Evolutionary conservation across 257 asterid species (phyloP).

Genomic region (Solanum sitiens): DNA sequence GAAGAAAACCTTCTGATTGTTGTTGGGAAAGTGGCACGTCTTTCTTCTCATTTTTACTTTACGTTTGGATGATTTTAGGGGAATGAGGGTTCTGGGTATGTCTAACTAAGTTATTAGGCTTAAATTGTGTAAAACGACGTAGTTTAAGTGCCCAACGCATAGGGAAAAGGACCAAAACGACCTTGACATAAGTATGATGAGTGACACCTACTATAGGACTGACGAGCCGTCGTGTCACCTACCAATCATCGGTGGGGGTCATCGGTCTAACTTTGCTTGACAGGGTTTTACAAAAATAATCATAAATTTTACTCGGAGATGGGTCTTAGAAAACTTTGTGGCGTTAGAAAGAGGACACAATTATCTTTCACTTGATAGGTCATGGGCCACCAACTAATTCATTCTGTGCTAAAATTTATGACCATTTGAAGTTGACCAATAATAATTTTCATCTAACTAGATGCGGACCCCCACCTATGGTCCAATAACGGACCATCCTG

Average conservation of each 20-base stretch:
- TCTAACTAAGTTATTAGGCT: not conserved
- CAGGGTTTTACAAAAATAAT: too few species aligned
- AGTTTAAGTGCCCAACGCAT: not conserved
- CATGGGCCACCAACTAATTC: too few species aligned
- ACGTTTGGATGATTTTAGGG: not conserved
- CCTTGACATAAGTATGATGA: not conserved
- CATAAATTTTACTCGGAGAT: too few species aligned
- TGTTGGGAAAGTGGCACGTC: too few species aligned
- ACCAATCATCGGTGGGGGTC: not conserved
- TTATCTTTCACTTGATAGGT: not conserved
- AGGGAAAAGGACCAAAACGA: not conserved
- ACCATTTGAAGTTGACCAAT: not conserved
- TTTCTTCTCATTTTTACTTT: not conserved
- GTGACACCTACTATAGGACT: not conserved
- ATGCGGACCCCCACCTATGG: not conserved
- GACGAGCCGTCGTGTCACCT: not conserved
- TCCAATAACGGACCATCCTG: not conserved
- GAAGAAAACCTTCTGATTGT: not conserved
- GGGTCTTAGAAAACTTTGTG: too few species aligned
- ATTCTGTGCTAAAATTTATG: too few species aligned
- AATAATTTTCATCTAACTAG: not conserved
- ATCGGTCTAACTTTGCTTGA: not conserved
- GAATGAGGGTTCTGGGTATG: not conserved
- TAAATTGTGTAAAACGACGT: too few species aligned
- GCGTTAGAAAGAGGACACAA: not conserved